Conservation (phyloP, 805 yeast species). For the Sugiyamaella mastotermitis region DNA sequence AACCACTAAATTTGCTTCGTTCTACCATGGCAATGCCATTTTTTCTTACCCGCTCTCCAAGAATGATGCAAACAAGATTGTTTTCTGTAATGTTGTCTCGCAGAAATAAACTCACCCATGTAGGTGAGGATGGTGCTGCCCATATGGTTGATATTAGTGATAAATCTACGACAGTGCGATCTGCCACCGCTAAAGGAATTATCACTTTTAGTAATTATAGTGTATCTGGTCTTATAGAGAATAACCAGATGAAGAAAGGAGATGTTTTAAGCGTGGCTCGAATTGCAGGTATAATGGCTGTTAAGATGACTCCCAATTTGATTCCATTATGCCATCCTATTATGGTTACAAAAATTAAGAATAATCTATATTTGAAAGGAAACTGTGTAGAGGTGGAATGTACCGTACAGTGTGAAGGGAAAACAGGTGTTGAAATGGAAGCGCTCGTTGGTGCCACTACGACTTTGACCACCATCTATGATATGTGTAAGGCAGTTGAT, state of each 20-base stretch:
- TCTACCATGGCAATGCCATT: not conserved
- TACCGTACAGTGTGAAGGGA: constrained; percentile 41
- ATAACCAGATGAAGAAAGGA: constrained; percentile 42
- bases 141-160: constrained; percentile 44
- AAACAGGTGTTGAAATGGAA: constrained; percentile 57
- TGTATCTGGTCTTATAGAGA: constrained; percentile 31
- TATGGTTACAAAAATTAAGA: constrained; percentile 36
- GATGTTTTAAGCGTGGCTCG: constrained; percentile 45
- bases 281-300: constrained; percentile 48
- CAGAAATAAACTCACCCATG: constrained; percentile 34
- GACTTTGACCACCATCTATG: constrained; percentile 44
- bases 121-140: constrained; percentile 38
- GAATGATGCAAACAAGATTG: no score
- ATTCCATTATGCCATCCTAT: constrained; percentile 50
- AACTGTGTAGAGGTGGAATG: constrained; percentile 30
- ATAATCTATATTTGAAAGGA: constrained; percentile 27
- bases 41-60: no score
- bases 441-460: constrained; percentile 43
- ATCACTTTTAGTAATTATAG: constrained; percentile 35
- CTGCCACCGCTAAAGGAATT: constrained; percentile 40
- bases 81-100: no score
- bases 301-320: constrained; percentile 40
- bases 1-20: no score
- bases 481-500: constrained; percentile 57
- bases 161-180: constrained; percentile 36